A percentile compares a stretch with the other conserved stretches of the same genome.
Evolutionary conservation across 768 basidiomycete genomes (phyloP).

Genomic region (Termitomyces sp.): DNA sequence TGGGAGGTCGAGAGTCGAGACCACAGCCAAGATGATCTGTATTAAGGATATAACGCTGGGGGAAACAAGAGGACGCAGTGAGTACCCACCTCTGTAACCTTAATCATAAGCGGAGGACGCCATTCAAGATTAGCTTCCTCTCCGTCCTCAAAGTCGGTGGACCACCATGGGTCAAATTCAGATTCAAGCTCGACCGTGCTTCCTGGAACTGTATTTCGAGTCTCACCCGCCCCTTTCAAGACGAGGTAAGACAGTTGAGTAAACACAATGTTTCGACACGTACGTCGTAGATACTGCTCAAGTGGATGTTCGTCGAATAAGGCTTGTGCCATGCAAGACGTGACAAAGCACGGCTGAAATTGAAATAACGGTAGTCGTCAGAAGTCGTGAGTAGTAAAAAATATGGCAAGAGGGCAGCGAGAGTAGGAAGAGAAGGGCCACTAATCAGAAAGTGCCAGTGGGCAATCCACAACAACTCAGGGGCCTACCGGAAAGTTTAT

Average conservation of each 20-base stretch:
- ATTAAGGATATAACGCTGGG: slow-evolving; percentile 4
- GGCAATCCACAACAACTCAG: neutral
- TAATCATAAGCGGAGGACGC: slow-evolving; percentile 28
- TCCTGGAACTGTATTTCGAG: slow-evolving; percentile 52
- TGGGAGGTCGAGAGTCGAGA: slow-evolving; percentile 26
- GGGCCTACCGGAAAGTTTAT: neutral
- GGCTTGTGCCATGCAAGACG: slow-evolving; percentile 60
- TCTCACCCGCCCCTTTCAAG: slow-evolving; percentile 53
- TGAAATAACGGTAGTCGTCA: slow-evolving; percentile 9
- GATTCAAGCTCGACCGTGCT: slow-evolving; percentile 32
- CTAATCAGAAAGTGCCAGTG: neutral
- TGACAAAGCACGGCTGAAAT: slow-evolving; percentile 1
- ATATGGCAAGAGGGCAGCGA: neutral
- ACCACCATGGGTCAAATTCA: slow-evolving; percentile 30
- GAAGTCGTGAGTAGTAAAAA: slow-evolving; percentile 8
- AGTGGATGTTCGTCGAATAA: slow-evolving; percentile 75
- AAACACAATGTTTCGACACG: slow-evolving; percentile 10
- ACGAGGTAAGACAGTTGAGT: neutral
- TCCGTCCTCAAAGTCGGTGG: slow-evolving; percentile 18
- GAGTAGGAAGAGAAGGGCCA: neutral
- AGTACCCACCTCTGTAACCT: slow-evolving; percentile 34
- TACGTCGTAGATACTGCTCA: slow-evolving; percentile 66
- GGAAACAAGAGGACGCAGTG: neutral
- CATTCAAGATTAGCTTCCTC: slow-evolving; percentile 23
- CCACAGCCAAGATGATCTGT: slow-evolving; percentile 33